Evolutionary conservation across 1,284 basidiomycete species (phyloP), one percentile per base, ranked within the genome.

Genomic region (Pseudozyma flocculosa): DNA sequence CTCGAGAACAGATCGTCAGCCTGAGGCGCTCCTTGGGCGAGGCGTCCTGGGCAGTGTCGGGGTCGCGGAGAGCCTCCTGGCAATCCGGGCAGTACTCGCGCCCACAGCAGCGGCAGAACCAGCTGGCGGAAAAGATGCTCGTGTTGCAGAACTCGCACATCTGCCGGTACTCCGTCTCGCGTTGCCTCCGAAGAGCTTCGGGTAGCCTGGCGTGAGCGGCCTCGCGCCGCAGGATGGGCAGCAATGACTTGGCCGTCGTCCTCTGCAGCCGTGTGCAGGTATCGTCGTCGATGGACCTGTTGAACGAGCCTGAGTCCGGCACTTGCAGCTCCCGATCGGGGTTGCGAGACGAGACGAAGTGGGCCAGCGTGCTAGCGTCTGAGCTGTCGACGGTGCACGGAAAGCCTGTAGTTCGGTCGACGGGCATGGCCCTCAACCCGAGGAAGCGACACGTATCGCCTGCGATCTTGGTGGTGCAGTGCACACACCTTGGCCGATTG

Each of bases 81-180:
- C 93, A 96, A 49, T 89, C 87, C 1, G 86, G 82, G 73, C 92
- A 96, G 17, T 88, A 86, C 78, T 95, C 93, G 15, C 90, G 85
- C 1, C 91, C 92, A 76, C 92, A 96, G n/a, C 84, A 76, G 10
- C 85, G 83, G 78, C 92, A 96, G 83, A 92, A 88, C 85, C 87
- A 95, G 53, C 86, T 89, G 52, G 86, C 87, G 7, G 87, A 87
- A 78, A 95, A 94, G 54, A 96, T 86, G 15, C 90, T 91, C 3
- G 90, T 92, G 80, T 89, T 87, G 78, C 93, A 96, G 2, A 88
- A 90, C 79, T 96, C 91, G 54, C 70, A 72, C 56, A 56, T 65
- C 24, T 57, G 58, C n/a, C 68, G 57, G 34, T 54, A 56, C 5
- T n/a, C 46, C 5, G 51, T 50, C 58, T 70, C 68, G 29, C 64